Evolutionary conservation across 202 grass and related monocot genomes (phyloP), one percentile per base, ranked within the genome.

Genomic region (Digitaria exilis): DNA sequence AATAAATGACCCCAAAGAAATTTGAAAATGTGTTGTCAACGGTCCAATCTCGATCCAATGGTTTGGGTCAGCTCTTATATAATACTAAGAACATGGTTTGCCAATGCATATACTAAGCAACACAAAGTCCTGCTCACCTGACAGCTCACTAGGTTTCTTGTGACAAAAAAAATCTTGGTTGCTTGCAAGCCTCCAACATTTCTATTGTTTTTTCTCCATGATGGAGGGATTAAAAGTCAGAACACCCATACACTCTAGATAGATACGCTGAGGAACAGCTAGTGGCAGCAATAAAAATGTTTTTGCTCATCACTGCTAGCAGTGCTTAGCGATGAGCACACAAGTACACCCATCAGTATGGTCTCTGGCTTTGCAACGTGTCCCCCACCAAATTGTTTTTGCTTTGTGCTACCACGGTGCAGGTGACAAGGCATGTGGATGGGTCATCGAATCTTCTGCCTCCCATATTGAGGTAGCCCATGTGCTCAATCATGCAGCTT

Each of bases 381-480:
- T 79, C 58, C 58, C 56, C 43, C 30, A 25, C 11, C 18, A 8
- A 78, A 65, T 31, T 69, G 37, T 69, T 44, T 44, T 69, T 7
- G 39, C 39, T 42, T 24, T 43, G 35, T 60, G 28, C 68, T n/a
- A 5, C 13, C 9, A 34, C 65, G 6, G 79, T 57, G 80, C 57
- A 44, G 69, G 58, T 50, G 17, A 57, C 5, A 29, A 9, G 43
- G 43, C 63, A 80, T 84, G 69, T 80, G 87, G 69, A 84, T 51
- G 29, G 75, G 35, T 50, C 55, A 30, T 64, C 17, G 22, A 26
- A 72, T 85, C 55, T 56, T 79, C 31, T 80, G 87, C 69, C 73
- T 82, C 86, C 75, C 41, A 22, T 73, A 31, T 78, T 65, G 48
- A 72, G 86, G 80, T 84, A 84, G 48, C 46, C n/a, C 80, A 64